These are phyloP conservation scores for Mediolabrus comicus DNA, from an alignment of 108 stramenopile genomes.

Conservation along the genomic window DNA sequence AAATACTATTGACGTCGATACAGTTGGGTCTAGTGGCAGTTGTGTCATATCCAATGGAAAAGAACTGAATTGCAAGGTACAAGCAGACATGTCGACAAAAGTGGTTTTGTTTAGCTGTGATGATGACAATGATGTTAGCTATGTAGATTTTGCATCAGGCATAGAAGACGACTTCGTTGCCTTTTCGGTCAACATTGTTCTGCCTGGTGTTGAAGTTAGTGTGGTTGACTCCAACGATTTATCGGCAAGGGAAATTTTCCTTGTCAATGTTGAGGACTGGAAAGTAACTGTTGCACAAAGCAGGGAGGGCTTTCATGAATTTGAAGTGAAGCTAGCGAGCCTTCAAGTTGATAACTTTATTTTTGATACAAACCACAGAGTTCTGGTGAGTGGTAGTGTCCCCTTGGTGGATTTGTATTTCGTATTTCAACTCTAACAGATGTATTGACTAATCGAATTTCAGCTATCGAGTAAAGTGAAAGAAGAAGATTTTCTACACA, in stretches of 20 bases:
- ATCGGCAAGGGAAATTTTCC: conserved; percentile 66
- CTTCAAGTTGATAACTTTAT: conserved; percentile 83
- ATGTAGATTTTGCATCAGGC: conserved; percentile 9
- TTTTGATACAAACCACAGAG: conserved; percentile 65
- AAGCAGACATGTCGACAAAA: conserved; percentile 76
- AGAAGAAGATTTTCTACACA: conserved; percentile 66
- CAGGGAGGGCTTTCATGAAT: conserved; percentile 72
- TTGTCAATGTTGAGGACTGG: conserved; percentile 28
- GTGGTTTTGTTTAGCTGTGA: conserved; percentile 59
- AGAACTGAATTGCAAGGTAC: conserved; percentile 58
- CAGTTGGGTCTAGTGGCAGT: conserved; percentile 64
- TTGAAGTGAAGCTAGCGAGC: conserved; percentile 55
- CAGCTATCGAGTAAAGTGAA: conserved; percentile 52
- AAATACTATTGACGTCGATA: conserved; percentile 57
- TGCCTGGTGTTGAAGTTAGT: conserved; percentile 57
- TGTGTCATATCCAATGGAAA: conserved; percentile 39
- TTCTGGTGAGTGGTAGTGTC: conserved; percentile 49
- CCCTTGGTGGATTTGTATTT: background rate
- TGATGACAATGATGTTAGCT: background rate
- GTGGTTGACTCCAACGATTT: conserved; percentile 50
- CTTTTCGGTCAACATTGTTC: conserved; percentile 46
- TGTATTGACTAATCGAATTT: background rate
- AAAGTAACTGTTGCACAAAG: conserved; percentile 59
- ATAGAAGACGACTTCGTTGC: conserved; percentile 53
- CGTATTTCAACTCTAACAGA: background rate